phyloP scores from a whole-genome alignment of 2,329 filamentous ascomycete genomes.

The Endothia cerciana region DNA sequence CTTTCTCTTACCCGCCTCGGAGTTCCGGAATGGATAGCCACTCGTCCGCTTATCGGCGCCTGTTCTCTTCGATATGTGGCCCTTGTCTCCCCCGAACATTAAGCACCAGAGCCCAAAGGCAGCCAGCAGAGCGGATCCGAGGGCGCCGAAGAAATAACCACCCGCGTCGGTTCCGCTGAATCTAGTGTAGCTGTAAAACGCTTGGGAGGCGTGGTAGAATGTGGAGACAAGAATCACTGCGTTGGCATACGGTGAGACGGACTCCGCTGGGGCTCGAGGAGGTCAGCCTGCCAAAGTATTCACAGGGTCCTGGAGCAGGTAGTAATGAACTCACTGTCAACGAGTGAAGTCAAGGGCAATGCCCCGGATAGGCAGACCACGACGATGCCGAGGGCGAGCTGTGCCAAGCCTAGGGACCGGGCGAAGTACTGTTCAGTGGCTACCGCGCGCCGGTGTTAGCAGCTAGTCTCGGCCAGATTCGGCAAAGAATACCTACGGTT shows the following conservation, averaged over 20 bases:
- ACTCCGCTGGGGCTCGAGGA: constrained; percentile 39
- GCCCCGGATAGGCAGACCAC: constrained; percentile 72
- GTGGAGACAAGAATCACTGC: constrained; percentile 70
- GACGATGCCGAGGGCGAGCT: constrained; percentile 66
- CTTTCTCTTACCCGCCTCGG: constrained; percentile 40
- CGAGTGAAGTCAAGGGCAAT: constrained; percentile 63
- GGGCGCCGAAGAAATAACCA: constrained; percentile 63
- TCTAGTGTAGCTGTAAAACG: constrained; percentile 70
- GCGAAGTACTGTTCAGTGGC: constrained; percentile 75
- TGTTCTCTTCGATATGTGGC: constrained; percentile 42
- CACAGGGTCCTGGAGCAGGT: background rate
- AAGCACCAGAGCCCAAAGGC: constrained; percentile 66
- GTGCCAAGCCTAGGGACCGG: constrained; percentile 69
- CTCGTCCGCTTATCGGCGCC: constrained; percentile 48
- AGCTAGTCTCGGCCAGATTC: background rate
- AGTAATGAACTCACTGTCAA: constrained; percentile 40
- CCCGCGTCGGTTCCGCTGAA: constrained; percentile 61
- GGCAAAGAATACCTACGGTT: constrained; percentile 36
- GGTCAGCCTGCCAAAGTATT: constrained; percentile 6
- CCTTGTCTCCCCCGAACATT: constrained; percentile 44
- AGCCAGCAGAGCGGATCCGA: constrained; percentile 60
- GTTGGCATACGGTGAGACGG: constrained; percentile 64
- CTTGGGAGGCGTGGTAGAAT: constrained; percentile 64
- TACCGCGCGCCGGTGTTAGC: constrained; percentile 34
- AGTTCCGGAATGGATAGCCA: constrained; percentile 45